These are phyloP conservation scores for Blastobotrys elegans DNA, from an alignment of 1,139 yeast species.

Conservation along the genomic window DNA sequence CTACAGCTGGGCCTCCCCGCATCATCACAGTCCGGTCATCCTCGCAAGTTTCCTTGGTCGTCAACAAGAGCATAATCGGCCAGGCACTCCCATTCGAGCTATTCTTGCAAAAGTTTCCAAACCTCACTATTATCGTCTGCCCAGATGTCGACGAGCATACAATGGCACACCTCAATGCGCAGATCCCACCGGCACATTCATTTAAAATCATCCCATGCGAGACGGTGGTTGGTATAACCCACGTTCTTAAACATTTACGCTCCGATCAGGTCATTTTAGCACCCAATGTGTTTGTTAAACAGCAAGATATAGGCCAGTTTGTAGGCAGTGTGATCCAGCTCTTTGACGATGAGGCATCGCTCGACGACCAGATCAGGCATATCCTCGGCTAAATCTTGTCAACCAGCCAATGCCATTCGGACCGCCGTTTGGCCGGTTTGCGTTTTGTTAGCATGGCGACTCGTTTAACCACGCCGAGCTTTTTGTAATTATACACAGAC, in stretches of 20 bases:
- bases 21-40: too few relatives aligned
- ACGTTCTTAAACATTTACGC: slow-evolving; percentile 31
- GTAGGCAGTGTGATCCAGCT: slow-evolving; percentile 24
- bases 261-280: slow-evolving; percentile 29
- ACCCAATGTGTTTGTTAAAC: slow-evolving; percentile 20
- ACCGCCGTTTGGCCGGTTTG: slow-evolving; percentile 3
- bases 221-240: slow-evolving; percentile 30
- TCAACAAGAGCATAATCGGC: slow-evolving; percentile 20
- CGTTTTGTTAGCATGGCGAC: slow-evolving; percentile 37
- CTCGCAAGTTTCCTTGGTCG: slow-evolving; percentile 22
- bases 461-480: slow-evolving; percentile 40
- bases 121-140: slow-evolving; percentile 26
- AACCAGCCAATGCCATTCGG: slow-evolving; percentile 15
- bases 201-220: slow-evolving; percentile 31
- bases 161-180: slow-evolving; percentile 19
- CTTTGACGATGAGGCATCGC: neutral
- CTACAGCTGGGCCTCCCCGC: neutral
- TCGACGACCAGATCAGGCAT: slow-evolving; percentile 2
- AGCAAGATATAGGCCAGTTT: slow-evolving; percentile 22
- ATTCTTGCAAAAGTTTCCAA: slow-evolving; percentile 23
- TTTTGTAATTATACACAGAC: slow-evolving; percentile 33
- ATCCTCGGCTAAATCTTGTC: neutral
- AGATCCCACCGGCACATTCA: slow-evolving; percentile 20
- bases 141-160: slow-evolving; percentile 22
- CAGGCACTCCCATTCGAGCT: slow-evolving; percentile 24